Conservation (phyloP, 257 asterid species). For the Fraxinus anomala region DNA sequence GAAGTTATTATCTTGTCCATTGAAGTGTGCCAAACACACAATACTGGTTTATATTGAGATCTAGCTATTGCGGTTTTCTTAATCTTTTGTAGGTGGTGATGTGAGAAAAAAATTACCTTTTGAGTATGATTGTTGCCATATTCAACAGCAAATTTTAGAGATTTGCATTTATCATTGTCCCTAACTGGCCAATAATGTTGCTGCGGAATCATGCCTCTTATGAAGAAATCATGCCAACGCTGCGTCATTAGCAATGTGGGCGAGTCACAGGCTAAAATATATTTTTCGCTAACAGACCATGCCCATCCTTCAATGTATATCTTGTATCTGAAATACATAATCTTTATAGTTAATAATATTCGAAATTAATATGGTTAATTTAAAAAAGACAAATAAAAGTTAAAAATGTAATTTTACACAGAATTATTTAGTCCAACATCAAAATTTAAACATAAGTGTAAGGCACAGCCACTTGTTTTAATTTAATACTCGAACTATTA, state of each 20-base stretch:
- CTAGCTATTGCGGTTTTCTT: too few species aligned
- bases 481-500: background rate
- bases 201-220: slow-evolving; percentile 74
- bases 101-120: slow-evolving; percentile 39
- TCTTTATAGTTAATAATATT: background rate
- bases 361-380: background rate
- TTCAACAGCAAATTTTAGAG: slow-evolving; percentile 81
- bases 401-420: background rate
- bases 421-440: background rate
- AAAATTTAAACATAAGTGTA: too few species aligned
- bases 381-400: background rate
- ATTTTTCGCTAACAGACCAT: slow-evolving; percentile 90
- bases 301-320: slow-evolving; percentile 88
- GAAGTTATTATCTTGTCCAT: background rate
- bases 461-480: background rate
- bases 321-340: slow-evolving; percentile 56
- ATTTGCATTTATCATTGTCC: slow-evolving; percentile 62
- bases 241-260: slow-evolving; percentile 67
- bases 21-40: background rate
- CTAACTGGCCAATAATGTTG: slow-evolving; percentile 83
- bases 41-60: background rate
- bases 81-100: too few species aligned
- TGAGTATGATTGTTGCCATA: slow-evolving; percentile 77
- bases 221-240: slow-evolving; percentile 77
- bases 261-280: slow-evolving; percentile 81